These are phyloP conservation scores for Neurospora cerealis DNA, from an alignment of 495 filamentous ascomycete species.

Conservation along the genomic window DNA sequence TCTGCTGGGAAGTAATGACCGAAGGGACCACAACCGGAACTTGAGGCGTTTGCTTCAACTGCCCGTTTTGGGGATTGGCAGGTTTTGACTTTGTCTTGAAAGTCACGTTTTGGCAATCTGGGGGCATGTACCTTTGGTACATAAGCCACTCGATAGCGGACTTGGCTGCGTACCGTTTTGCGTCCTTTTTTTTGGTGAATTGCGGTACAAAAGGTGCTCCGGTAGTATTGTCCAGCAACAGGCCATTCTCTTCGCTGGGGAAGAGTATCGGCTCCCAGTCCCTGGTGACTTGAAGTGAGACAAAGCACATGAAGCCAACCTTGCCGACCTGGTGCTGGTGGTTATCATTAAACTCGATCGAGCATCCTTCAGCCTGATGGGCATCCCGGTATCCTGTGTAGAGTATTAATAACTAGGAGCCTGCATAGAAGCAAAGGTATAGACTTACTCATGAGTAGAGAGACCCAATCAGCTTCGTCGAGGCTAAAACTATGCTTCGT, in stretches of 20 bases:
- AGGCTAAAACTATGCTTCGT: conserved; percentile 16
- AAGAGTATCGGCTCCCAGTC: conserved; percentile 14
- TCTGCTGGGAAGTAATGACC: background rate
- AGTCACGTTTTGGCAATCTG: conserved; percentile 6
- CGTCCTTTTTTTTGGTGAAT: conserved; percentile 33
- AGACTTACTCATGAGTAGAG: conserved; percentile 23
- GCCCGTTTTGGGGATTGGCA: background rate
- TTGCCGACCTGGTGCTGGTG: background rate
- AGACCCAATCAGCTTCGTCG: conserved; percentile 27
- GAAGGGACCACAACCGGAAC: background rate
- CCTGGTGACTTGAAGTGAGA: conserved; percentile 1
- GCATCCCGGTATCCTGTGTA: conserved; percentile 11
- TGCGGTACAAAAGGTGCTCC: conserved; percentile 3
- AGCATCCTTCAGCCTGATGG: conserved; percentile 2
- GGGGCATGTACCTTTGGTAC: conserved; percentile 13
- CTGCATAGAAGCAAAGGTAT: background rate
- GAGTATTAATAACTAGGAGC: background rate
- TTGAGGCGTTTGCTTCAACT: background rate
- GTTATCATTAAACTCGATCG: background rate
- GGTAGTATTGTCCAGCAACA: conserved; percentile 3
- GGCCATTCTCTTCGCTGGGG: conserved; percentile 15
- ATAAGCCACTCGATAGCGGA: conserved; percentile 31
- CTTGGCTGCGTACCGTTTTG: conserved; percentile 35
- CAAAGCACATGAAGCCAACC: conserved; percentile 7
- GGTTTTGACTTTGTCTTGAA: background rate